Percentiles rank a stretch among this genome's conserved stretches.
phyloP scores from a whole-genome alignment of 1,284 basidiomycete species.

The Sporisorium iseilematis-ciliati region DNA sequence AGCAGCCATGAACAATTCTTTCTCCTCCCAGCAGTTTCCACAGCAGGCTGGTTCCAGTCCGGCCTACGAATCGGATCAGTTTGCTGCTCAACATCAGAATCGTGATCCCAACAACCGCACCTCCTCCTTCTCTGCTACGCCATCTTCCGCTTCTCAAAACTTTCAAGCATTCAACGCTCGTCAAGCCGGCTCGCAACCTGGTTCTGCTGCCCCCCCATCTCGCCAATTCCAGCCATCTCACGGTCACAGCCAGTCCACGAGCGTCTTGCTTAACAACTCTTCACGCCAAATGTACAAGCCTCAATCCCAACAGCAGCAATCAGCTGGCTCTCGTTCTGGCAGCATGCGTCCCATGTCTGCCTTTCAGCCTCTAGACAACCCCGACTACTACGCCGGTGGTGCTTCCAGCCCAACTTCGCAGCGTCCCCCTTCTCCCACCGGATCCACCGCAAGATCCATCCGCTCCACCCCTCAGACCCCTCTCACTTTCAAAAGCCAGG shows the following conservation, averaged over 20 bases:
- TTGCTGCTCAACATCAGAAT: constrained; percentile 12
- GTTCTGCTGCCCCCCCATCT: constrained; percentile 6
- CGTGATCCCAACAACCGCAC: constrained; percentile 12
- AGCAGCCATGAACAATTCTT: constrained; percentile 34
- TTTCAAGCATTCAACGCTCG: constrained; percentile 23
- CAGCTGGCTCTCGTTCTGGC: constrained; percentile 21
- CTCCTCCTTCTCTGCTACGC: constrained; percentile 16
- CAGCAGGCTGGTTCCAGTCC: constrained; percentile 13
- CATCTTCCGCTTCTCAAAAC: constrained; percentile 22
- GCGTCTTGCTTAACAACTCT: constrained; percentile 37
- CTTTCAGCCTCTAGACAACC: constrained; percentile 64
- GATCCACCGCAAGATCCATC: constrained; percentile 54
- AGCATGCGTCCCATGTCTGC: constrained; percentile 64
- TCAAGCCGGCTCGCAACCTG: constrained; percentile 13
- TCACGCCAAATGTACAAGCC: constrained; percentile 36
- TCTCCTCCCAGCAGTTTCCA: constrained; percentile 23
- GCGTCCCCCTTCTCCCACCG: constrained; percentile 49
- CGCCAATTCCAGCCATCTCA: constrained; percentile 39
- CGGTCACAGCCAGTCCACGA: constrained; percentile 43
- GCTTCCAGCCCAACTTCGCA: constrained; percentile 23
- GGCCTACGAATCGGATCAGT: constrained; percentile 25
- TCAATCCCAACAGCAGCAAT: constrained; percentile 24
- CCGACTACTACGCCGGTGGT: constrained; percentile 32
- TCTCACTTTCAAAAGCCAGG: constrained; percentile 66
- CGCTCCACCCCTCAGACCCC: constrained; percentile 51